Conservation (phyloP, 208 protist genomes). For the Phytomonas francai region DNA sequence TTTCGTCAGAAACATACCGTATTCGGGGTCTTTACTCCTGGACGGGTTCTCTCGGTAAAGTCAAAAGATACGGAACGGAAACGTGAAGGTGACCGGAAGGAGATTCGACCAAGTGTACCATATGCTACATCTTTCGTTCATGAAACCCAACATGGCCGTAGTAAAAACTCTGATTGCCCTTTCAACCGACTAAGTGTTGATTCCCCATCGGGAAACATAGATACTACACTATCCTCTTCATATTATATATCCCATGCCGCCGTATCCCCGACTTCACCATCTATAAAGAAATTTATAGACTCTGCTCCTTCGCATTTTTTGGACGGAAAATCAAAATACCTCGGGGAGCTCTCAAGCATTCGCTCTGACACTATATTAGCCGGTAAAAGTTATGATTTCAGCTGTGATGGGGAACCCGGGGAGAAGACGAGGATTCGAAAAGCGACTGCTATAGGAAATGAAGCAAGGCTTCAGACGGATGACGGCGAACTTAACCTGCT, state of each 20-base stretch:
- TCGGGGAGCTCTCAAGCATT: neutral
- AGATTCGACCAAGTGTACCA: neutral
- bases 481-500: neutral
- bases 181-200: neutral
- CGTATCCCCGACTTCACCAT: neutral
- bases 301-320: neutral
- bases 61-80: neutral
- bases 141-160: neutral
- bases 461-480: neutral
- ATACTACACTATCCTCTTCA: neutral
- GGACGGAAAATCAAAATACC: neutral
- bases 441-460: neutral
- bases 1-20: neutral
- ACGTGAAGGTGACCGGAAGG: neutral
- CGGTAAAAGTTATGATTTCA: neutral
- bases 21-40: neutral
- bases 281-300: neutral
- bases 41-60: neutral
- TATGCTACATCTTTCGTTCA: neutral
- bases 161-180: neutral
- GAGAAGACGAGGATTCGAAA: neutral
- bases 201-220: neutral
- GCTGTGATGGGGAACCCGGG: neutral
- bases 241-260: neutral
- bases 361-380: neutral